Base-by-base conservation (phyloP, 139 green algal genomes). In the Dunaliella primolecta region DNA sequence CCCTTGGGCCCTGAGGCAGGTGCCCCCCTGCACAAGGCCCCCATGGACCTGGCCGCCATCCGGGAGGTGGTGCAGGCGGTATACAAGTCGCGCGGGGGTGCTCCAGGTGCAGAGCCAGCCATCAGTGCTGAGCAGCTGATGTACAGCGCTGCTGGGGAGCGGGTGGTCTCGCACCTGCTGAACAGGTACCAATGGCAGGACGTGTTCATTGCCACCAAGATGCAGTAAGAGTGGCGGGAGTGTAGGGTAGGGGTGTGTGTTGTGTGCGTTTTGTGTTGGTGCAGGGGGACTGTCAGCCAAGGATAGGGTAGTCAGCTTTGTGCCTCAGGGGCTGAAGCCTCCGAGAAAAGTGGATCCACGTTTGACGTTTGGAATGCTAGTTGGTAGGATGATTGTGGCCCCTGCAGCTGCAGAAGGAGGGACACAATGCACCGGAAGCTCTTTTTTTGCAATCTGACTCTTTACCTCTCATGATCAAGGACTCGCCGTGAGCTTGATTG, bases 51-150 rank as follows among this genome's bases (percentile, higher is more conserved):
- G 20, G 75, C 85, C 0, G 89, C 88, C 1, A 75, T 91, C 0
- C 27, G 29, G 23, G 78, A 31, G 2, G 72, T 90, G 35, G 81
- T 92, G 25, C 2, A 29, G 32, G 34, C 36, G 30, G 71, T 91
- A 27, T 87, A 83, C 74, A 83, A 85, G 71, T 36, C 81, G 21
- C 83, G 83, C 1, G 86, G 87, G 38, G 56, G 90, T 23, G 76
- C 29, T 27, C 56, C n/a, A 21, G 84, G 84, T 2, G 56, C 76
- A 15, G 36, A 78, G 11, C 77, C 88, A 3, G 80, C 46, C 1
- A 78, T 94, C 27, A 90, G 55, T 11, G 84, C 89, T 0, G 89
- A 91, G 64, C 88, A 93, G 85, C 80, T 94, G 38, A 89, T 92
- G 88, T 92, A 92, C 81, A 83, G 82, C 27, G 83, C 84, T 1